phyloP scores from a whole-genome alignment of 495 filamentous ascomycete species.

The Chaetomidium leptoderma region DNA sequence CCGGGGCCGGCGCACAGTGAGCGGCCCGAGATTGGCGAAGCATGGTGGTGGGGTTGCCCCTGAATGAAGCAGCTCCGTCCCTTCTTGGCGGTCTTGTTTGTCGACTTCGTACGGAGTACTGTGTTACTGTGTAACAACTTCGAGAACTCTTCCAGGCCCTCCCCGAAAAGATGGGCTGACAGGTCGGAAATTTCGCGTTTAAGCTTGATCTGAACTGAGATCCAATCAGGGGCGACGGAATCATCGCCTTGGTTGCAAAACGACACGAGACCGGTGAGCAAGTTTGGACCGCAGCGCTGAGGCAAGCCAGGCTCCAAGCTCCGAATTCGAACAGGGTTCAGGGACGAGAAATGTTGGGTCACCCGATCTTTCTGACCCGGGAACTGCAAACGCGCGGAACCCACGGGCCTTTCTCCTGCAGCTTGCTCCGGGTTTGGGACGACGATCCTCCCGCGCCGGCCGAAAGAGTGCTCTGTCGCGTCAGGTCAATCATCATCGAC shows the following conservation, averaged over 20 bases:
- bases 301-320: no score
- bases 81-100: constrained; percentile 8
- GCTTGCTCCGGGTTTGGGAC: neutral
- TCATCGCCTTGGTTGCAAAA: neutral
- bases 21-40: constrained; percentile 12
- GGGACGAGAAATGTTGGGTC: neutral
- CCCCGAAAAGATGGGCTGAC: neutral
- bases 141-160: no score
- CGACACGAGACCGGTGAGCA: constrained; percentile 1
- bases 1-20: neutral
- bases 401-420: constrained; percentile 17
- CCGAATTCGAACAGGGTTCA: neutral
- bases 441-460: no score
- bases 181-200: neutral
- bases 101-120: neutral
- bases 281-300: neutral
- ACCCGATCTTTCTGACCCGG: neutral
- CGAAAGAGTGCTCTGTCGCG: neutral
- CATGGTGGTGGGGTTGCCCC: constrained; percentile 9
- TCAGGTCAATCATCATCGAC: neutral
- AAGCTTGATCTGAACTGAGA: neutral
- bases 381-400: constrained; percentile 5
- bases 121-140: neutral
- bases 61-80: no score
- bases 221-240: neutral